These are phyloP conservation scores for Sequoia sempervirens DNA, from an alignment of 75 land plant species.

Conservation along the genomic window DNA sequence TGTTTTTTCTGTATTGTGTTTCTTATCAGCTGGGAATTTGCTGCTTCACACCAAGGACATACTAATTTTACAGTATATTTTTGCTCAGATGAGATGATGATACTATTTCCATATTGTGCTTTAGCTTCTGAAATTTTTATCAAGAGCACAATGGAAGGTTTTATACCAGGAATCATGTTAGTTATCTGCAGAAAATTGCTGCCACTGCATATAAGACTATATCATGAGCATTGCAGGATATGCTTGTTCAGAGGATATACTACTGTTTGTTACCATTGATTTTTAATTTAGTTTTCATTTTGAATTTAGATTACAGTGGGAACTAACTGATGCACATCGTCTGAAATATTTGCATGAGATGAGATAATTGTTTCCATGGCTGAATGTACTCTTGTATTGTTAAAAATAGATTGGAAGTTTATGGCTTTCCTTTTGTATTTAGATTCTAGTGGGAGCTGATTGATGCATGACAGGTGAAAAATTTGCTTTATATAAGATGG, in stretches of 20 bases:
- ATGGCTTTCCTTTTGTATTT: background rate
- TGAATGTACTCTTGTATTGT: background rate
- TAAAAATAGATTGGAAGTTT: background rate
- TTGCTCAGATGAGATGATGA: background rate
- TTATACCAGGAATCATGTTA: background rate
- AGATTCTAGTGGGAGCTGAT: background rate
- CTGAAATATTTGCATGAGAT: background rate
- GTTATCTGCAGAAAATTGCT: background rate
- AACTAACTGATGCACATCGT: background rate
- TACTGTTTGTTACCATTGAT: background rate
- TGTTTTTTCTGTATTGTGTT: background rate
- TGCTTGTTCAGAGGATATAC: background rate
- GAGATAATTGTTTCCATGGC: background rate
- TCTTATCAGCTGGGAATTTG: background rate
- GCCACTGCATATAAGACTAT: background rate
- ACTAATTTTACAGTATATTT: background rate
- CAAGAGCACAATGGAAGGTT: background rate
- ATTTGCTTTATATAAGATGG: background rate
- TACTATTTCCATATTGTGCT: background rate
- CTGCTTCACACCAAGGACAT: background rate
- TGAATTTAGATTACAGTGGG: background rate
- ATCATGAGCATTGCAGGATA: background rate
- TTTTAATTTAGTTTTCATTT: background rate
- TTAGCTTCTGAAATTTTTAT: slow-evolving; percentile 2
- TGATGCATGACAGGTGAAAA: background rate